Base-by-base conservation (phyloP, 139 green algal genomes). In the Closterium sp. region DNA sequence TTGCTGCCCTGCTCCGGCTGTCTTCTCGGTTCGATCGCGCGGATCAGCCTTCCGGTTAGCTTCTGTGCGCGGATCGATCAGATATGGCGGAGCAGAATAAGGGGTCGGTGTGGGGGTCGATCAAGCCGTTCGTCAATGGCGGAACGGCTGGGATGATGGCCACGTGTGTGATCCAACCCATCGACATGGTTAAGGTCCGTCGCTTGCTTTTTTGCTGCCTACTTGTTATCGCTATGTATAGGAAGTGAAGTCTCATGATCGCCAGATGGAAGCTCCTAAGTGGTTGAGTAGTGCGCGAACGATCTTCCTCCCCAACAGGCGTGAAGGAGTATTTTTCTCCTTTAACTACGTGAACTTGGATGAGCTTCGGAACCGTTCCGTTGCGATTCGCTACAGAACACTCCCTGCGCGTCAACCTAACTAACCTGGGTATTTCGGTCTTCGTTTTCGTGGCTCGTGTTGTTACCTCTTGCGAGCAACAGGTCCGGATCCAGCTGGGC, bases 81-180 rank as follows among this genome's bases (percentile, higher is more conserved):
- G 55, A 76, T 23, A 92, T 91, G 90, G 87, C 87, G 87, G 86
- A 92, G 33, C 35, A 55, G 23, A 92, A 92, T 28, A 89, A 89
- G 64, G 55, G 35, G 12, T 32, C 92, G 33, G 87, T 93, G 0
- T 99, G 98, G 98, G 95, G 96, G 90, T 92, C 96, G 7, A 94
- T 95, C 55, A 99, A 99, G 96, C 98, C 98, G 4, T 99, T 98
- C 91, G n/a, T 99, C 1, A 99, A 99, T 91, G 98, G 98, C 64
- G 98, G 98, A 34, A 55, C 97, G 12, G 96, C 95, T 0, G 98
- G 98, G 86, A 99, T 99, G 98, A 86, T 86, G 1, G 95, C 96
- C 0, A 98, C 96, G 0, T 98, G 95, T 92, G 96, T 97, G 93
- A 98, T 98, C 84, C 98, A 99, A 96, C 97, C 97, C 31, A 97